phyloP scores from a whole-genome alignment of 768 basidiomycete species.

The Cystofilobasidium capitatum region DNA sequence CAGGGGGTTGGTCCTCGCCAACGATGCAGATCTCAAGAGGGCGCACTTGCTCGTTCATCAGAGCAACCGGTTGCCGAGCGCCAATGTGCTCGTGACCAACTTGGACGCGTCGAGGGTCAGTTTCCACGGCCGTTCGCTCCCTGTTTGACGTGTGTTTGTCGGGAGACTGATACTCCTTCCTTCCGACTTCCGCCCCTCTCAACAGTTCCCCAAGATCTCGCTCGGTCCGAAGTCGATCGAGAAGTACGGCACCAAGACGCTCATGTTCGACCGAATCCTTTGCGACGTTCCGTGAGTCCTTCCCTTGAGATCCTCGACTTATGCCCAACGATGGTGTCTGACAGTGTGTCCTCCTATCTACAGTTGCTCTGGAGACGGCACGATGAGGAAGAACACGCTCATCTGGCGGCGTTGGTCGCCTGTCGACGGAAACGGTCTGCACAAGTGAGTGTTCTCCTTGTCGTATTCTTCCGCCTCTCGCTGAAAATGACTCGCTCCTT shows the following conservation, averaged over 20 bases:
- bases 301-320: neutral
- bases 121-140: neutral
- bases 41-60: constrained; percentile 96
- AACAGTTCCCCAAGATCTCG: constrained; percentile 34
- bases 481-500: neutral
- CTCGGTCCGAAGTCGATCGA: constrained; percentile 11
- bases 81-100: constrained; percentile 89
- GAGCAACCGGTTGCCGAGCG: constrained; percentile 82
- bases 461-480: neutral
- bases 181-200: neutral
- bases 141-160: neutral
- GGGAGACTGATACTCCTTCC: neutral
- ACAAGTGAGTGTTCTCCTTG: constrained; percentile 49
- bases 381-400: constrained; percentile 81
- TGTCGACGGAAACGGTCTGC: constrained; percentile 81
- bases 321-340: neutral
- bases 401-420: constrained; percentile 92
- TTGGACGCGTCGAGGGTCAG: constrained; percentile 56
- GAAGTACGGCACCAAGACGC: constrained; percentile 36
- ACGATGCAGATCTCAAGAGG: constrained; percentile 88
- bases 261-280: constrained; percentile 84
- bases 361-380: constrained; percentile 82
- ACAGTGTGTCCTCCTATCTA: neutral
- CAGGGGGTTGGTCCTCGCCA: constrained; percentile 79
- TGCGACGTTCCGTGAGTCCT: constrained; percentile 75